A percentile compares a stretch with the other conserved stretches of the same genome.
phyloP scores from a whole-genome alignment of 2,329 filamentous ascomycete genomes.

The Dichotomopilus funicola region DNA sequence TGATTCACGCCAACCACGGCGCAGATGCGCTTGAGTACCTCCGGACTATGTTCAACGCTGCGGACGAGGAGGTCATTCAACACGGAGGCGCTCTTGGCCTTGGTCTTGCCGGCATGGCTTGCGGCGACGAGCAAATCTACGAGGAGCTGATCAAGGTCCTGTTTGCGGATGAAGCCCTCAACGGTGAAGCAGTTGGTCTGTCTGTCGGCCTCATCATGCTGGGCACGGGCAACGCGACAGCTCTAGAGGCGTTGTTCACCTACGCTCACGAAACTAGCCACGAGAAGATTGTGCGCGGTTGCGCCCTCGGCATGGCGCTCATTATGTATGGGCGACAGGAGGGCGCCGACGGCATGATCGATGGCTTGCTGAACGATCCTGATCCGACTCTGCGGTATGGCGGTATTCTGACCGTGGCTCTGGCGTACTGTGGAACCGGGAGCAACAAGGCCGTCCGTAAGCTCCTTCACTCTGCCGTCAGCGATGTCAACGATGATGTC shows the following conservation, averaged over 20 bases:
- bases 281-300: conserved; percentile 95
- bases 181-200: conserved; percentile 91
- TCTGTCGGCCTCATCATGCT: conserved; percentile 98
- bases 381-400: conserved; percentile 92
- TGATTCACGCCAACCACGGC: conserved; percentile 97
- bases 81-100: conserved; percentile 93
- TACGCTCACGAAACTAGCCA: conserved; percentile 98
- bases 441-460: conserved; percentile 99
- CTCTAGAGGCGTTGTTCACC: conserved; percentile 91
- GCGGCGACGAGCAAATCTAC: conserved; percentile 82
- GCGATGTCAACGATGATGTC: conserved; percentile 96
- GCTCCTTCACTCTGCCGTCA: conserved; percentile 90
- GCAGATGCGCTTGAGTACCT: conserved; percentile 81
- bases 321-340: conserved; percentile 98
- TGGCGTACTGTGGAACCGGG: conserved; percentile 94
- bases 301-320: conserved; percentile 92
- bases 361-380: conserved; percentile 84
- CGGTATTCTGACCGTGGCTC: conserved; percentile 96
- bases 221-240: conserved; percentile 91
- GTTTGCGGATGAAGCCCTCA: conserved; percentile 90
- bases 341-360: conserved; percentile 88
- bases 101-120: conserved; percentile 96
- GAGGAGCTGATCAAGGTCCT: conserved; percentile 84
- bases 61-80: conserved; percentile 87
- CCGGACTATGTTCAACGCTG: conserved; percentile 64